A percentile compares a stretch with the other conserved stretches of the same genome.
These are phyloP conservation scores for Neurospora cerealis DNA, from an alignment of 495 filamentous ascomycete genomes.

Conservation along the genomic window DNA sequence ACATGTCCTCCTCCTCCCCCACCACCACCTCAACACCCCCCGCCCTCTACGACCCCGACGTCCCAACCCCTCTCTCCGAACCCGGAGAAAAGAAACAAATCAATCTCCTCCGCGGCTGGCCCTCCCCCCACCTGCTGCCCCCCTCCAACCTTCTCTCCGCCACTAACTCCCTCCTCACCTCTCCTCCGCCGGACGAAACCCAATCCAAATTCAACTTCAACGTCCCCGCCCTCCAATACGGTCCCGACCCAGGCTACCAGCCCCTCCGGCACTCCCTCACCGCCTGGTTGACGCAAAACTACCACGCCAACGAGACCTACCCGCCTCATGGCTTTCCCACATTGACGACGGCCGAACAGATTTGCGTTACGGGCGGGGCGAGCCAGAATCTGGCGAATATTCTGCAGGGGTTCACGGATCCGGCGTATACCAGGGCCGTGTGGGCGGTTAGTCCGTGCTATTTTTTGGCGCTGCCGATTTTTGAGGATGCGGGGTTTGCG, in stretches of 20 bases:
- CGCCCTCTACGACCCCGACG: neutral
- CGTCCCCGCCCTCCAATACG: constrained; percentile 58
- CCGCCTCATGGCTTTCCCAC: neutral
- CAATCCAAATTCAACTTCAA: constrained; percentile 28
- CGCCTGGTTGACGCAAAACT: constrained; percentile 44
- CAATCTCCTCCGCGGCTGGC: constrained; percentile 65
- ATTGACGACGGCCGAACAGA: constrained; percentile 39
- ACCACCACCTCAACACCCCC: neutral
- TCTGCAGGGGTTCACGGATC: constrained; percentile 68
- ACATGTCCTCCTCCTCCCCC: neutral
- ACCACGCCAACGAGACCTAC: neutral
- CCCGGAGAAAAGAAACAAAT: constrained; percentile 31
- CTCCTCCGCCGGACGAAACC: neutral
- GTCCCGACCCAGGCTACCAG: constrained; percentile 63
- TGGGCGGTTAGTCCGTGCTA: constrained; percentile 79
- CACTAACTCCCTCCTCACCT: constrained; percentile 39
- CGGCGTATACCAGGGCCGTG: constrained; percentile 59
- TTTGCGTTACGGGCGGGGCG: constrained; percentile 75
- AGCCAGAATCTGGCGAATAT: constrained; percentile 65
- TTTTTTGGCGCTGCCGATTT: constrained; percentile 64
- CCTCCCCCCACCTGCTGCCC: constrained; percentile 61
- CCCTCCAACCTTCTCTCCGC: constrained; percentile 44
- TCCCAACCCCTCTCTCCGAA: neutral
- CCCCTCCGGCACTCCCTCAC: constrained; percentile 55
- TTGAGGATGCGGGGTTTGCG: constrained; percentile 65